Percentiles rank a stretch among this genome's conserved stretches.
phyloP scores from a whole-genome alignment of 768 basidiomycete species.

The Kwoniella newhampshirensis region DNA sequence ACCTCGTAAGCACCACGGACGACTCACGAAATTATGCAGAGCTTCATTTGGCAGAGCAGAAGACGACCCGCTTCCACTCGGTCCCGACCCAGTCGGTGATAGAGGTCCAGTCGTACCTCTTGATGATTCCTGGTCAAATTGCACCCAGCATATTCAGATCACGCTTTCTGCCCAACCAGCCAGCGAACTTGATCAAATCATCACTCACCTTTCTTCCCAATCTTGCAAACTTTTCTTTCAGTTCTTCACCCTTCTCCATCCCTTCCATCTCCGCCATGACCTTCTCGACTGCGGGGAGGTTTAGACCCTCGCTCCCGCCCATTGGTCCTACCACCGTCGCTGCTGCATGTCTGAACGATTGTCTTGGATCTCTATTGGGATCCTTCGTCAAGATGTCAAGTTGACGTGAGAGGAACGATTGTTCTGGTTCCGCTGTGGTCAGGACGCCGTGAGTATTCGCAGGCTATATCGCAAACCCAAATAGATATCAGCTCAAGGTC shows the following conservation, averaged over 20 bases:
- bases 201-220: constrained; percentile 34
- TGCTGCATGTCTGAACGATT: constrained; percentile 72
- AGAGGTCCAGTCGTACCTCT: constrained; percentile 23
- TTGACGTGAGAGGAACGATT: constrained; percentile 84
- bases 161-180: background rate
- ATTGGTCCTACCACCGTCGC: constrained; percentile 84
- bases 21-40: constrained; percentile 51
- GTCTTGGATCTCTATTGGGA: constrained; percentile 82
- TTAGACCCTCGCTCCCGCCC: constrained; percentile 80
- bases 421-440: constrained; percentile 75
- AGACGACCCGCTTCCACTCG: constrained; percentile 5
- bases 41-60: constrained; percentile 48
- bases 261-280: constrained; percentile 86
- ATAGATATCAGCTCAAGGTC: background rate
- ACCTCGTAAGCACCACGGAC: too few relatives aligned
- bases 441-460: background rate
- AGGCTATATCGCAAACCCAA: constrained; percentile 4
- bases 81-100: constrained; percentile 18
- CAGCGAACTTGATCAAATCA: background rate
- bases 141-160: background rate
- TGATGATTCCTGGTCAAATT: constrained; percentile 26
- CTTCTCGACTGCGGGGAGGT: constrained; percentile 79
- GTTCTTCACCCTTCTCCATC: constrained; percentile 31
- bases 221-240: constrained; percentile 47
- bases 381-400: constrained; percentile 91